Percentiles rank a stretch among this genome's conserved stretches.
phyloP scores from a whole-genome alignment of 345 rosid species.

The Turritis glabra region DNA sequence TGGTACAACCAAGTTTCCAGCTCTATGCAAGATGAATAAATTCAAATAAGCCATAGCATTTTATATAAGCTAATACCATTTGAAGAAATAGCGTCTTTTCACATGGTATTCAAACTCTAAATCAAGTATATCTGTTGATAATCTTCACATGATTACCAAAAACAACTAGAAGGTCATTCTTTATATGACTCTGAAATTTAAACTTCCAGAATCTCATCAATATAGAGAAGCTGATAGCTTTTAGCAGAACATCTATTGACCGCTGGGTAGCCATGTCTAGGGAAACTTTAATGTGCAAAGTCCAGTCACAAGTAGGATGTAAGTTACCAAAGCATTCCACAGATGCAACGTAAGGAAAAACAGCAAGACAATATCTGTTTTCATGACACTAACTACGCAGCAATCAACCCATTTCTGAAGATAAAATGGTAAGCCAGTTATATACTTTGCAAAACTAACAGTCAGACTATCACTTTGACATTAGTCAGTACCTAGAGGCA shows the following conservation, averaged over 20 bases:
- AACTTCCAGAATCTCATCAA: not conserved
- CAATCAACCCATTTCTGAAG: constrained; percentile 15
- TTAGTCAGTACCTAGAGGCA: constrained; percentile 63
- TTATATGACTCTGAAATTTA: not conserved
- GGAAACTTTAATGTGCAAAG: constrained; percentile 2
- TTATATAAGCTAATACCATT: constrained; percentile 9
- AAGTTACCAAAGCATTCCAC: not conserved
- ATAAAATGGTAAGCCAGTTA: not conserved
- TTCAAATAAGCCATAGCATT: constrained; percentile 1
- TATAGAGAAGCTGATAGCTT: not conserved
- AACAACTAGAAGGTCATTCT: not conserved
- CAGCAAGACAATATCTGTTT: not conserved
- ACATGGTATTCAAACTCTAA: not conserved
- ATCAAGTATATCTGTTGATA: not conserved
- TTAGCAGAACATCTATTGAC: not conserved
- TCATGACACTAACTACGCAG: constrained; percentile 10
- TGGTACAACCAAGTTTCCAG: constrained; percentile 71
- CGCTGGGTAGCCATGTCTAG: not conserved
- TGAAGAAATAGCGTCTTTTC: not conserved
- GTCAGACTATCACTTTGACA: not conserved
- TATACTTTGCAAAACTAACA: constrained; percentile 17
- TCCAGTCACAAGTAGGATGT: not conserved
- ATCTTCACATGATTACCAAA: not conserved
- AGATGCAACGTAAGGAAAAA: not conserved
- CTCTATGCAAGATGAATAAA: constrained; percentile 47